Base-by-base conservation (phyloP, 345 rosid genomes). In the Linum trigynum region DNA sequence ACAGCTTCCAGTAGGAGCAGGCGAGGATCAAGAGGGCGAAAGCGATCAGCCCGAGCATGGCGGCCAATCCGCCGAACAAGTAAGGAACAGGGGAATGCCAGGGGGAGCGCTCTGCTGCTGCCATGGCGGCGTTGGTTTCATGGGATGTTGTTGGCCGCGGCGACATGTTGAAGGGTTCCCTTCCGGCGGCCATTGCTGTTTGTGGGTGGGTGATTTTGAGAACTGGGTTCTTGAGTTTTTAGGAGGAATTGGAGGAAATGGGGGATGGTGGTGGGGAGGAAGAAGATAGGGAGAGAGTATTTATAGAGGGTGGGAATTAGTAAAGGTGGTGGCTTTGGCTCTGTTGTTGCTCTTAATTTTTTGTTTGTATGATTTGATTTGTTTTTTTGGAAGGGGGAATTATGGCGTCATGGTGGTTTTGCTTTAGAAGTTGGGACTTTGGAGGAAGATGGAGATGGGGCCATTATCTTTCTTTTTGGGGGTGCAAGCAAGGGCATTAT, bases 11-110 rank as follows among this genome's bases (percentile, higher is more conserved):
- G 73, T 87, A 90, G 39, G 98, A 92, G 69, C 97, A 92, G 3
- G 97, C 98, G 23, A 92, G 96, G 70, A 90, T 81, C 4, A 90
- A 63, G 41, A 92, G 91, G 15, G 98, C 97, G 65, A 90, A 87
- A 57, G 97, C 97, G 3, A 90, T 88, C 61, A 92, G 81, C 56
- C 97, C 97, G 2, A 92, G 78, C 96, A 92, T 92, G 39, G 96
- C 98, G 0, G 98, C 97, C 36, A 92, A 70, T 15, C 98, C 98
- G 11, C 98, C 98, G 55, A 92, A 90, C 48, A 92, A 76, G 76
- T 89, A 92, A 0, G 98, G 97, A 41, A 92, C 90, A 0, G 98
- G 98, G 51, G 98, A 92, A 75, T 92, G 97, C 96, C 97, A 84
- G 17, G 96, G 81, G 1, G 92, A 84, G 76, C 72, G 92, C 57